Evolutionary conservation across 1,139 yeast genomes (phyloP).

Genomic region (Scheffersomyces segobiensis): DNA sequence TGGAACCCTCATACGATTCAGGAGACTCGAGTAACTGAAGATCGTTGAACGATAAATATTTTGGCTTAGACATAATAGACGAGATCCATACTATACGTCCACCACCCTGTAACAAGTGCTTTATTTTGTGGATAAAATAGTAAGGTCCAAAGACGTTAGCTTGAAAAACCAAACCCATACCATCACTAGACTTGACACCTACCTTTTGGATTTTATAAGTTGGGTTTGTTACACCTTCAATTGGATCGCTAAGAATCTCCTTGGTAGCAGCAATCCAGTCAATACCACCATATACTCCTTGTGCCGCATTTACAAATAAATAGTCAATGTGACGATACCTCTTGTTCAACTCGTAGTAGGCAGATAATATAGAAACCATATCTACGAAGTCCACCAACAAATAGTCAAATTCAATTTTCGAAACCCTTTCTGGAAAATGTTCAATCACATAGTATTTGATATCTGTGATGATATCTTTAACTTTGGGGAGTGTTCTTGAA

Average conservation of each 20-base stretch:
- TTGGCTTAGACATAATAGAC: constrained; percentile 74
- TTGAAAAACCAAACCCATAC: constrained; percentile 85
- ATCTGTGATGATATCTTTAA: constrained; percentile 66
- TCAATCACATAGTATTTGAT: constrained; percentile 54
- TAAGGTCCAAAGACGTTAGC: constrained; percentile 96
- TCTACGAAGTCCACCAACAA: constrained; percentile 83
- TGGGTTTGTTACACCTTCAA: constrained; percentile 82
- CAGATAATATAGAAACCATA: constrained; percentile 81
- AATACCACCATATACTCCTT: constrained; percentile 81
- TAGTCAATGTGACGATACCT: constrained; percentile 71
- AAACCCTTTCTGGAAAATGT: constrained; percentile 38
- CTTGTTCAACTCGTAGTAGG: constrained; percentile 66
- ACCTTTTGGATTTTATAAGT: constrained; percentile 77
- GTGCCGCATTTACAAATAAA: constrained; percentile 85
- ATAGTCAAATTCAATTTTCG: constrained; percentile 79
- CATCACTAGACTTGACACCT: constrained; percentile 72
- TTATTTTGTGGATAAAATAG: constrained; percentile 66
- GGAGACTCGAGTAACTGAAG: constrained; percentile 64
- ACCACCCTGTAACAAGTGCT: constrained; percentile 51
- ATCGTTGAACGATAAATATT: constrained; percentile 70
- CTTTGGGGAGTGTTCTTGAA: constrained; percentile 83
- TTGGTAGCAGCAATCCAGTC: constrained; percentile 78
- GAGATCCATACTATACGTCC: constrained; percentile 84
- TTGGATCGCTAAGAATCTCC: constrained; percentile 64
- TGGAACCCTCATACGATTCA: constrained; percentile 89